Percentiles rank a stretch among this genome's conserved stretches.
phyloP scores from a whole-genome alignment of 139 green algal species.

The Auxenochlorella pyrenoidosa region DNA sequence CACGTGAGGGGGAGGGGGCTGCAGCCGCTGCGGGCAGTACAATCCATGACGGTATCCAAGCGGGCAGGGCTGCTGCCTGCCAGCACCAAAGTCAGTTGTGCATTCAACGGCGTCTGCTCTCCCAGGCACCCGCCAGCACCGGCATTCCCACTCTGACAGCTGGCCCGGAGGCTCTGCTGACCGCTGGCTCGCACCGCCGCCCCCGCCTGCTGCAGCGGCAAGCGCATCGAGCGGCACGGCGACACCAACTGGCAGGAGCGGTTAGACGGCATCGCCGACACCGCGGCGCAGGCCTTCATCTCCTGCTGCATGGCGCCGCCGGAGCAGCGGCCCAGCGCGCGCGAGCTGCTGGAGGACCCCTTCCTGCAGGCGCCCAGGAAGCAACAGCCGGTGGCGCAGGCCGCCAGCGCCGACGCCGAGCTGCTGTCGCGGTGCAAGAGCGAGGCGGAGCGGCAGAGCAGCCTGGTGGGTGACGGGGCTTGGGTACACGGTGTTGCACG shows the following conservation, averaged over 20 bases:
- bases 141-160: background rate
- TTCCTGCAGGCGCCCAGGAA: slow-evolving; percentile 69
- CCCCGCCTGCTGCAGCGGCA: background rate
- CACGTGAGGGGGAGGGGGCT: slow-evolving; percentile 54
- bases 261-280: slow-evolving; percentile 77
- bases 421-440: slow-evolving; percentile 4
- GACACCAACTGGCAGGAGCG: slow-evolving; percentile 56
- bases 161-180: background rate
- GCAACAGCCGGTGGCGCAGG: background rate
- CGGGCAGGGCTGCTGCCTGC: no score
- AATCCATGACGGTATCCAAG: no score
- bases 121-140: background rate
- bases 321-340: slow-evolving; percentile 73
- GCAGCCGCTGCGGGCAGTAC: no score
- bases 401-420: slow-evolving; percentile 24
- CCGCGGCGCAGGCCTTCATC: slow-evolving; percentile 80
- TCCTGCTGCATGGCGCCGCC: slow-evolving; percentile 75
- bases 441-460: slow-evolving; percentile 18
- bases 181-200: background rate
- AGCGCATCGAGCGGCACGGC: slow-evolving; percentile 58
- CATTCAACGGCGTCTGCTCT: no score
- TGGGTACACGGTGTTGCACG: no score
- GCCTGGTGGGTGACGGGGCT: no score
- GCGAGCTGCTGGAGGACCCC: slow-evolving; percentile 86
- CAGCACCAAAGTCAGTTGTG: no score